Conservation (phyloP, 805 yeast species). For the Ogataea salicorniae region DNA sequence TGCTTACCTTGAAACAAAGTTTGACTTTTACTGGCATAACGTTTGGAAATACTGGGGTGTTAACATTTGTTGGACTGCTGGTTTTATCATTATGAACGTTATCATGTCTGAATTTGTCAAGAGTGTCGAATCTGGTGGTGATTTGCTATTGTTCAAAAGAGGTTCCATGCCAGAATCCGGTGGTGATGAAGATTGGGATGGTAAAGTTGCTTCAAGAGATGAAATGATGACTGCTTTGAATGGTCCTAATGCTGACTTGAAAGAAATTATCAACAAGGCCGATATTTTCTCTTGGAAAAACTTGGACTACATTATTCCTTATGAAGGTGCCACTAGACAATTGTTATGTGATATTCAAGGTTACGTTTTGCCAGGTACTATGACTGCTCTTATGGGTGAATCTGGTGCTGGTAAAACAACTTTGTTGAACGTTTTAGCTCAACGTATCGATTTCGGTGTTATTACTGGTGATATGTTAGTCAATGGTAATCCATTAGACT, state of each 20-base stretch:
- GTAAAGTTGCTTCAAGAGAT: constrained; percentile 28
- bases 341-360: constrained; percentile 41
- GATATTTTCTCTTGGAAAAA: constrained; percentile 62
- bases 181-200: constrained; percentile 37
- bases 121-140: constrained; percentile 23
- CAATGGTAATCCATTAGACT: constrained; percentile 44
- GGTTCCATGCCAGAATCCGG: constrained; percentile 29
- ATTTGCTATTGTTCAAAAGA: constrained; percentile 39
- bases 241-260: constrained; percentile 20
- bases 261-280: constrained; percentile 16
- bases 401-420: constrained; percentile 63
- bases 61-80: constrained; percentile 41
- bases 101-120: constrained; percentile 24
- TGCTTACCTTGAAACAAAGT: constrained; percentile 30
- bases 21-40: constrained; percentile 33
- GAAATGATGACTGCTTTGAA: constrained; percentile 21
- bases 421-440: constrained; percentile 47
- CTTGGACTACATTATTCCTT: constrained; percentile 51
- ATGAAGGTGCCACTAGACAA: constrained; percentile 36
- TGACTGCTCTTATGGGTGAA: constrained; percentile 59
- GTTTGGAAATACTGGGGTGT: constrained; percentile 46
- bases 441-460: constrained; percentile 46
- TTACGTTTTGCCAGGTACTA: constrained; percentile 45
- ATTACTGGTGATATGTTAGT: constrained; percentile 54
- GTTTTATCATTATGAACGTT: constrained; percentile 22